Percentiles rank a stretch among this genome's conserved stretches.
These are phyloP conservation scores for Dunaliella primolecta DNA, from an alignment of 139 green algal species.

Conservation along the genomic window DNA sequence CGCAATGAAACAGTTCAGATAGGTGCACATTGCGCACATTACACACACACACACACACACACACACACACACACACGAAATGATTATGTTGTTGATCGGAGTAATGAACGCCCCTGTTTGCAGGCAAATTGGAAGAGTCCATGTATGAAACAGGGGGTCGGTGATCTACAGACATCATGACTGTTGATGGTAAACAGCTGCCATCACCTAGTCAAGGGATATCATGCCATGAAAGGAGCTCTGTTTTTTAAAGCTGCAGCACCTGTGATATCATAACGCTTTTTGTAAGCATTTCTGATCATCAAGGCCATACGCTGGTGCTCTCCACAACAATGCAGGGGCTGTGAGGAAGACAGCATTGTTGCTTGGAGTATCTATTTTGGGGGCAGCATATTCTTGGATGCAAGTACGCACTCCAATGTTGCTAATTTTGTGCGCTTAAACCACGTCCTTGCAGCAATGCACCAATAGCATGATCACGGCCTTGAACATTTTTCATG, in stretches of 20 bases:
- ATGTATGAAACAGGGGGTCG: neutral
- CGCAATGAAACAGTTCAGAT: neutral
- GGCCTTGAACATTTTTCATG: no score
- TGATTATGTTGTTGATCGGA: neutral
- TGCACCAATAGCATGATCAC: no score
- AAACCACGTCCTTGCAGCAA: neutral
- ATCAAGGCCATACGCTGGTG: no score
- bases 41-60: neutral
- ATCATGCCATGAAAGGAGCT: neutral
- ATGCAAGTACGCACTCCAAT: neutral
- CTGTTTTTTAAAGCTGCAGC: neutral
- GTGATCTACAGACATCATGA: neutral
- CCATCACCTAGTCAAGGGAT: neutral
- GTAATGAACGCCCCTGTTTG: neutral
- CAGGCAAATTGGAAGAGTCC: neutral
- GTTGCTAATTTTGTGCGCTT: neutral
- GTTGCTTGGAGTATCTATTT: neutral
- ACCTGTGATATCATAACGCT: neutral
- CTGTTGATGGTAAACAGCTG: neutral
- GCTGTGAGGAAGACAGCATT: neutral
- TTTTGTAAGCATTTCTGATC: no score
- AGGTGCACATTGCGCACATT: neutral
- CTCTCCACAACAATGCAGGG: neutral
- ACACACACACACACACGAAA: neutral
- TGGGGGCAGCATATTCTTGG: neutral